A percentile compares a stretch with the other conserved stretches of the same genome.
Conservation (phyloP, 2,329 filamentous ascomycete genomes). For the Elsinoe batatas region DNA sequence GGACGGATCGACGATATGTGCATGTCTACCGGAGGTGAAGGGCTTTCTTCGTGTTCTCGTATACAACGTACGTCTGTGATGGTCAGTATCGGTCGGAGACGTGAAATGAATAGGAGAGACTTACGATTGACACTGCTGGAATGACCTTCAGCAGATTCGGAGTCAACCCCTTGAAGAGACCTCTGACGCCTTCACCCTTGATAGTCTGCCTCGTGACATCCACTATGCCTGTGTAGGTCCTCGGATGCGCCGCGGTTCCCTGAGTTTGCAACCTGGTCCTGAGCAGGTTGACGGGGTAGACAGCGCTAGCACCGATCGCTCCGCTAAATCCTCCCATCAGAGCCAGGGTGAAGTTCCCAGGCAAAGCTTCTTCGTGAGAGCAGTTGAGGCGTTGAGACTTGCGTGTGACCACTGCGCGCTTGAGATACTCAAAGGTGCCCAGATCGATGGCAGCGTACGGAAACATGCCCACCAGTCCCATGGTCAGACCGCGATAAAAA, state of each 20-base stretch:
- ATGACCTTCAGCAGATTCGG: constrained; percentile 95
- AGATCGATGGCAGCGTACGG: constrained; percentile 96
- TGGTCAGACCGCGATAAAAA: constrained; percentile 85
- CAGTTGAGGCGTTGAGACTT: constrained; percentile 60
- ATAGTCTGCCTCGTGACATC: constrained; percentile 82
- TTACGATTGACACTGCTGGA: constrained; percentile 75
- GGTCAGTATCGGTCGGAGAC: constrained; percentile 27
- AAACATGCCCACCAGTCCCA: constrained; percentile 93
- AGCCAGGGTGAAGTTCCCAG: constrained; percentile 74
- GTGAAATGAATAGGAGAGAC: constrained; percentile 13
- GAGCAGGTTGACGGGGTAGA: constrained; percentile 90
- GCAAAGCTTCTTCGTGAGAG: constrained; percentile 68
- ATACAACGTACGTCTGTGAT: constrained; percentile 63
- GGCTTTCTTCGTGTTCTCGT: constrained; percentile 76
- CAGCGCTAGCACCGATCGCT: constrained; percentile 82
- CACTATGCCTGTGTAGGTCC: constrained; percentile 81
- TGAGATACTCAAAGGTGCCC: constrained; percentile 88
- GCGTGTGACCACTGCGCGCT: constrained; percentile 59
- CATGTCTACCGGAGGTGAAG: constrained; percentile 34
- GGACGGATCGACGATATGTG: not conserved
- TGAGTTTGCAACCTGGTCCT: constrained; percentile 88
- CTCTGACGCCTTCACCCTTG: constrained; percentile 69
- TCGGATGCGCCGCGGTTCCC: constrained; percentile 81
- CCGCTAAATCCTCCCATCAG: constrained; percentile 85
- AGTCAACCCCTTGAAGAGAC: constrained; percentile 88